These are phyloP conservation scores for Fistulifera solaris DNA, from an alignment of 108 stramenopile species.

Conservation along the genomic window DNA sequence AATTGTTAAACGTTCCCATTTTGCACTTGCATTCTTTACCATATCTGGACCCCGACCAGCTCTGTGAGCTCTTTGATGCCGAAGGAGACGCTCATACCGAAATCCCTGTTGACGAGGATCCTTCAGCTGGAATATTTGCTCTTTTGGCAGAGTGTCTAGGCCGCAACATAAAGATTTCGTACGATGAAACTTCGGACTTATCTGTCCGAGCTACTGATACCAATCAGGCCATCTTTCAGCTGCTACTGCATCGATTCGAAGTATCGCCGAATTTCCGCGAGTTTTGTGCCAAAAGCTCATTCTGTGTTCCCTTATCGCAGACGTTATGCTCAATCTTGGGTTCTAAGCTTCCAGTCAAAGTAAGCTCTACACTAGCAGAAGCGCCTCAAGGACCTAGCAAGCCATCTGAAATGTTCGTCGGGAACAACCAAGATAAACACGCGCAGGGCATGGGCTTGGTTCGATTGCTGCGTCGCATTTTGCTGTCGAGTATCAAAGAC, in stretches of 20 bases:
- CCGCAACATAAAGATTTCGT: constrained; percentile 75
- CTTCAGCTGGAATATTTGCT: constrained; percentile 74
- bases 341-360: constrained; percentile 9
- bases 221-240: constrained; percentile 69
- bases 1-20: constrained; percentile 73
- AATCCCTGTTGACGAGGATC: constrained; percentile 23
- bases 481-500: constrained; percentile 51
- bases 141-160: constrained; percentile 80
- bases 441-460: constrained; percentile 62
- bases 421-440: constrained; percentile 25
- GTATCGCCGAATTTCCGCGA: constrained; percentile 69
- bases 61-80: constrained; percentile 73
- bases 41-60: constrained; percentile 53
- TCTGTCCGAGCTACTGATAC: constrained; percentile 64
- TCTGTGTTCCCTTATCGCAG: constrained; percentile 76
- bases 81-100: constrained; percentile 29
- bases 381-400: constrained; percentile 21
- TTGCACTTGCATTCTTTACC: constrained; percentile 68
- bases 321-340: constrained; percentile 68
- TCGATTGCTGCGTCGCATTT: constrained; percentile 54
- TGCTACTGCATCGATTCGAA: constrained; percentile 65
- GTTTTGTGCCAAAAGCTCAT: constrained; percentile 66
- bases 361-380: constrained; percentile 13
- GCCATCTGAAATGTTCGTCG: constrained; percentile 54
- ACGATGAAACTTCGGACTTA: constrained; percentile 43